Base-by-base conservation (phyloP, 2,329 filamentous ascomycete genomes). In the Fusarium sp. region DNA sequence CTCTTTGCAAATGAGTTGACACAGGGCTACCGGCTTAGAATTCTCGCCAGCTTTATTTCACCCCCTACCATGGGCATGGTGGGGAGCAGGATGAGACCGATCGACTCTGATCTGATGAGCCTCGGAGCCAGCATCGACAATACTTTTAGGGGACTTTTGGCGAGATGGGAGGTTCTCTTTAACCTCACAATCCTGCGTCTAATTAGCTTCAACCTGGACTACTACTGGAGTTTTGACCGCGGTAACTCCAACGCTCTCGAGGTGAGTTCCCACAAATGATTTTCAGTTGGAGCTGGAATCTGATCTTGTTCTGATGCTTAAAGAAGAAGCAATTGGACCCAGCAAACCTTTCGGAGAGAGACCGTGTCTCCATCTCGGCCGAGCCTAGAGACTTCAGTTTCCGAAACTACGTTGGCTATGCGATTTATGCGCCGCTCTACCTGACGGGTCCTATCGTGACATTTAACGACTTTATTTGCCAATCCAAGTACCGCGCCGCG, bases 251-350 rank as follows among this genome's bases (percentile, higher is more conserved):
- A 90, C 77, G 88, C 92, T 10, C 82, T 98, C 46, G 96, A 98
- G 92, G 96, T 98, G 90, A 81, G 90, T 83, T 5, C 7, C 20
- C 29, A 14, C 14, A 20, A n/a, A 14, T n/a, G 10, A 33, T 69
- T 63, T 20, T 20, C 33, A 53, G 61, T 64, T 66, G 20, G 22
- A 69, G 66, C 58, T 72, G 22, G 9, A 56, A 20, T 56, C 29
- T 46, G 36, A 58, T 53, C 63, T 70, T 49, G 78, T 63, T 63
- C 92, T 96, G 88, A 96, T 89, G 79, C 84, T 81, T 86, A 83
- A 96, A 98, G 95, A 98, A 98, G 94, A 98, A 97, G 83, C 94
- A 98, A 87, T 89, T 98, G 72, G 95, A 98, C 87, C 93, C 94
- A 49, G 87, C 94, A 63, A 91, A 92, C 77, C 89, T 98, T 40